phyloP scores from a whole-genome alignment of 2,329 filamentous ascomycete species.

The Aspergillus intermedius region DNA sequence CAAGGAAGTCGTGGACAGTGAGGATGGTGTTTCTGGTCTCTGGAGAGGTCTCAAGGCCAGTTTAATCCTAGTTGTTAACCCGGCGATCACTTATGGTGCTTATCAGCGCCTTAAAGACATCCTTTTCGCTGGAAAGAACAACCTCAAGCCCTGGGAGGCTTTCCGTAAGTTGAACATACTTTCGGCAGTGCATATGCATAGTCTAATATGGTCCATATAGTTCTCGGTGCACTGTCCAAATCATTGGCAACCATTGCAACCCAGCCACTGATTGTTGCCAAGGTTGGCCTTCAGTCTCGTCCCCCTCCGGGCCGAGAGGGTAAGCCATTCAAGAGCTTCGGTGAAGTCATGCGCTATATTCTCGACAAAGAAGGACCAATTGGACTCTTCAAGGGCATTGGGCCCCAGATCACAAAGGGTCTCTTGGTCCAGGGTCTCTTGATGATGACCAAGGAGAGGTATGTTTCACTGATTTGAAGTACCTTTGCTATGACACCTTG shows the following conservation, averaged over 20 bases:
- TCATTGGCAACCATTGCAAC: conserved; percentile 83
- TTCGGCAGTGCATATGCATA: neutral
- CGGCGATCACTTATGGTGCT: conserved; percentile 93
- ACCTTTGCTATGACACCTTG: neutral
- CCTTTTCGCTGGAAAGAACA: conserved; percentile 70
- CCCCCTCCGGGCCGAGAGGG: conserved; percentile 77
- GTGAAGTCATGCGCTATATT: conserved; percentile 93
- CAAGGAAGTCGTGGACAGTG: conserved; percentile 78
- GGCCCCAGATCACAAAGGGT: conserved; percentile 87
- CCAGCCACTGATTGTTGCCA: conserved; percentile 93
- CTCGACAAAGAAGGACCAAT: conserved; percentile 74
- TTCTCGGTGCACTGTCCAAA: conserved; percentile 89
- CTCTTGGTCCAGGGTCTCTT: conserved; percentile 88
- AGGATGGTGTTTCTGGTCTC: conserved; percentile 80
- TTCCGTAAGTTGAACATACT: conserved; percentile 61
- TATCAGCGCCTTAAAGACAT: conserved; percentile 80
- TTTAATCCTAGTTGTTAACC: conserved; percentile 90
- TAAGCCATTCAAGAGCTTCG: conserved; percentile 87
- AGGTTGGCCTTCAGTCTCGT: conserved; percentile 91
- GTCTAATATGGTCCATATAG: conserved; percentile 38
- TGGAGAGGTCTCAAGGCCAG: conserved; percentile 96
- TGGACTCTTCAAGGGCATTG: conserved; percentile 95
- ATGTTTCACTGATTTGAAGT: conserved; percentile 13
- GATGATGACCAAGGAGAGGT: conserved; percentile 99
- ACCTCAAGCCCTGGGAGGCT: conserved; percentile 75